Percentiles rank a stretch among this genome's conserved stretches.
These are phyloP conservation scores for Croton setiger DNA, from an alignment of 441 rosid species.

Conservation along the genomic window DNA sequence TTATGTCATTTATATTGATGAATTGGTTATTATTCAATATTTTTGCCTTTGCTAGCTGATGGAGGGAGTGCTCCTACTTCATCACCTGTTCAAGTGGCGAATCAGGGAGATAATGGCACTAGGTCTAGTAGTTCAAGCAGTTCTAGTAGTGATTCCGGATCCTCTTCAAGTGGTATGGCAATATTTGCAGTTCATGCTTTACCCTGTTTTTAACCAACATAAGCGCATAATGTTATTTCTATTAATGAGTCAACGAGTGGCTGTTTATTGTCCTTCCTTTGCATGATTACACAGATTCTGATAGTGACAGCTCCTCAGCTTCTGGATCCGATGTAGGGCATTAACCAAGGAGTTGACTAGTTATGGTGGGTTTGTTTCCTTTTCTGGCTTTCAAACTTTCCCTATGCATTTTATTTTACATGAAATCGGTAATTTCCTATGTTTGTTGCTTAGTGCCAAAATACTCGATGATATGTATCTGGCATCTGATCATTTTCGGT, in stretches of 20 bases:
- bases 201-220: not conserved
- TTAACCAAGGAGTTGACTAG: conserved; percentile 36
- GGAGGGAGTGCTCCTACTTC: conserved; percentile 51
- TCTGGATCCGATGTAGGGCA: conserved; percentile 81
- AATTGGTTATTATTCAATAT: conserved; percentile 14
- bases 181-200: conserved; percentile 3
- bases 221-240: conserved; percentile 2
- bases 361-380: conserved; percentile 31
- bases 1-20: not conserved
- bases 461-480: not conserved
- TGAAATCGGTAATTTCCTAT: not conserved
- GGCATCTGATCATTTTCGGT: not conserved
- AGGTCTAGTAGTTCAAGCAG: conserved; percentile 96
- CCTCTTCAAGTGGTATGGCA: conserved; percentile 88
- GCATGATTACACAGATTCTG: conserved; percentile 63
- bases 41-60: conserved; percentile 34
- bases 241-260: conserved; percentile 9
- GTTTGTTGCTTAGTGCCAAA: not conserved
- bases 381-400: not conserved
- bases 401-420: not conserved
- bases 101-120: conserved; percentile 59
- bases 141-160: conserved; percentile 93
- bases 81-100: conserved; percentile 53
- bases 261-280: not conserved
- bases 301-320: conserved; percentile 91